Conservation (phyloP, 164 flowering plant genomes). For the Akebia trifoliata region DNA sequence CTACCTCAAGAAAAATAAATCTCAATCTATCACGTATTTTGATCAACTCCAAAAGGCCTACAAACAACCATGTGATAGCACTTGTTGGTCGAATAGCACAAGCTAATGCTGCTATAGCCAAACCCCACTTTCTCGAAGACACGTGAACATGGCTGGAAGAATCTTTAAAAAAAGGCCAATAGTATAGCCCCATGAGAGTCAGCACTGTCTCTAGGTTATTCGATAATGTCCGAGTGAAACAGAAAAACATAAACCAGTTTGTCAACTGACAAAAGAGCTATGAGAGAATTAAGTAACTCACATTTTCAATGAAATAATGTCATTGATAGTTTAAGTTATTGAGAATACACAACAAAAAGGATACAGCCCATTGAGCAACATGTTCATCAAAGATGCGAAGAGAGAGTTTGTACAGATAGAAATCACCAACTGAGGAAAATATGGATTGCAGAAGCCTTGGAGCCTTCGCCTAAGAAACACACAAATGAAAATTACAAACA, state of each 20-base stretch:
- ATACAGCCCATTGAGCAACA: slow-evolving; percentile 85
- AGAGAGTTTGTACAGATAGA: slow-evolving; percentile 71
- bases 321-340: neutral
- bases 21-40: slow-evolving; percentile 39
- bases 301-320: slow-evolving; percentile 2
- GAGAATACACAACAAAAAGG: slow-evolving; percentile 36
- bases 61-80: slow-evolving; percentile 84
- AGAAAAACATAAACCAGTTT: slow-evolving; percentile 93
- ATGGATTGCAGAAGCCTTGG: slow-evolving; percentile 85
- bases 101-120: slow-evolving; percentile 75
- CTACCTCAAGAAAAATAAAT: slow-evolving; percentile 58
- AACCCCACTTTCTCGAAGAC: slow-evolving; percentile 62
- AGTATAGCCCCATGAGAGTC: slow-evolving; percentile 61
- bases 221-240: slow-evolving; percentile 82
- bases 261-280: slow-evolving; percentile 75
- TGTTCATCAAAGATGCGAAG: slow-evolving; percentile 44
- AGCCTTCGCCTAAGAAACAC: slow-evolving; percentile 48
- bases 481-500: neutral
- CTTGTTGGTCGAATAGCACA: slow-evolving; percentile 95
- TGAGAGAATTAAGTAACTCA: slow-evolving; percentile 20
- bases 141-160: slow-evolving; percentile 23
- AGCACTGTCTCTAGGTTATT: slow-evolving; percentile 86
- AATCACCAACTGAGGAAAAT: slow-evolving; percentile 81
- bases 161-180: slow-evolving; percentile 75
- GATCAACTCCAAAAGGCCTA: slow-evolving; percentile 69